Base-by-base conservation (phyloP, 805 yeast species). In the Brettanomyces nanus region DNA sequence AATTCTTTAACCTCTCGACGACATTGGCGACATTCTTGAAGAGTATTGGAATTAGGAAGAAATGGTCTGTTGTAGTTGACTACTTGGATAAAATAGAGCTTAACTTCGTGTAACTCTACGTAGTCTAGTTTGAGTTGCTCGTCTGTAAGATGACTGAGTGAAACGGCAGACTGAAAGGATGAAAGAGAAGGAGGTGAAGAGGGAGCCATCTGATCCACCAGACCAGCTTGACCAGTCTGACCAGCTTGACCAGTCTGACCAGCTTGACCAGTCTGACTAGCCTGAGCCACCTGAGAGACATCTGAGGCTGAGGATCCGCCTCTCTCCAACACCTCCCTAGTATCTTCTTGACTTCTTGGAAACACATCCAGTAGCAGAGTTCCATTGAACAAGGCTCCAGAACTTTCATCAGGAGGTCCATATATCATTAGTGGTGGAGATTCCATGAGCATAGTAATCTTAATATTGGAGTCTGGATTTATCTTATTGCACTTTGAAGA, bases 371-470 rank as follows among this genome's bases (percentile, higher is more conserved):
- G 61, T 27, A 71, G 70, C 34, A 92, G 61, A 7, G 85, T 65
- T 0, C 99, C 99, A 25, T 87, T 76, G 25, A 92, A 63, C 19
- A 90, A 68, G 4, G 95, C 82, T 1, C 99, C 98, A 0, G 94
- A 70, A 2, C 92, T 77, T 42, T 85, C 92, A 6, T 61, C 58
- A 3, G 89, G 82, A 1, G 71, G 60, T 0, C 98, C 98, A 53
- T 84, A 90, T 39, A 92, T 62, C 33, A 85, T 75, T 28, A 89
- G 69, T 0, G 99, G 98, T 1, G 97, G 97, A 2, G 94, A 80
- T 54, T 92, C 99, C 18, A 92, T 65, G 28, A 69, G 68, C 25
- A 89, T 69, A 1, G 77, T 54, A 10, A 85, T 58, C 25, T 70
- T 48, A 19, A 61, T 43, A 11, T 56, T 57, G 2, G 54, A 46